These are phyloP conservation scores for Boletus rex-veris DNA, from an alignment of 768 basidiomycete genomes.

Conservation along the genomic window DNA sequence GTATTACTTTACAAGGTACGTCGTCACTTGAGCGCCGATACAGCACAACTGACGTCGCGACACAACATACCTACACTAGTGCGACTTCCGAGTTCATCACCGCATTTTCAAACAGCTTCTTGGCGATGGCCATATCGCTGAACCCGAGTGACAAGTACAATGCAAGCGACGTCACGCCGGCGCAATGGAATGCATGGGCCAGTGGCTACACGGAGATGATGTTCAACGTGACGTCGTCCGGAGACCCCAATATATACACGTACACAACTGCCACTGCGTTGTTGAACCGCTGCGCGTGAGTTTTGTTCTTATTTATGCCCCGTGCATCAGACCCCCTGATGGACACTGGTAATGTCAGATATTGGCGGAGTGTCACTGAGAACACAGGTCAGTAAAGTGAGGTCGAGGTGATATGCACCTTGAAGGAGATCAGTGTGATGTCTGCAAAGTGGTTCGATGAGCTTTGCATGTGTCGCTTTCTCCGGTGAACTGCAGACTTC, in stretches of 20 bases:
- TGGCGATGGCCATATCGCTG: constrained; percentile 2
- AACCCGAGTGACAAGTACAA: neutral
- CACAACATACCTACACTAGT: neutral
- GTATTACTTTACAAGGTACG: constrained; percentile 5
- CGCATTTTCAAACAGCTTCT: constrained; percentile 4
- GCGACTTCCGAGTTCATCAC: neutral
- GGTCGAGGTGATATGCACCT: too few species aligned
- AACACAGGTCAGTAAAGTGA: neutral
- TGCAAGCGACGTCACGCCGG: neutral
- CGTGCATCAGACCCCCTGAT: neutral
- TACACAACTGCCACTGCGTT: neutral
- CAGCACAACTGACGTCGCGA: neutral
- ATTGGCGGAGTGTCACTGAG: neutral
- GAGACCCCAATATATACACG: constrained; percentile 1
- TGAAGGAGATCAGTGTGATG: too few species aligned
- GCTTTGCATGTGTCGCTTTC: too few species aligned
- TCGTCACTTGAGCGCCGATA: neutral
- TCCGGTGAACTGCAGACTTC: too few species aligned
- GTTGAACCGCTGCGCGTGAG: neutral
- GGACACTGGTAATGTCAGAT: neutral
- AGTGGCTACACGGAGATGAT: neutral
- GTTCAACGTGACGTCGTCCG: constrained; percentile 6
- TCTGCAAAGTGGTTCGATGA: too few species aligned
- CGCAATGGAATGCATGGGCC: neutral
- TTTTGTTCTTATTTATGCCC: neutral